Evolutionary conservation across 495 filamentous ascomycete genomes (phyloP).

Genomic region (Xylaria curta): DNA sequence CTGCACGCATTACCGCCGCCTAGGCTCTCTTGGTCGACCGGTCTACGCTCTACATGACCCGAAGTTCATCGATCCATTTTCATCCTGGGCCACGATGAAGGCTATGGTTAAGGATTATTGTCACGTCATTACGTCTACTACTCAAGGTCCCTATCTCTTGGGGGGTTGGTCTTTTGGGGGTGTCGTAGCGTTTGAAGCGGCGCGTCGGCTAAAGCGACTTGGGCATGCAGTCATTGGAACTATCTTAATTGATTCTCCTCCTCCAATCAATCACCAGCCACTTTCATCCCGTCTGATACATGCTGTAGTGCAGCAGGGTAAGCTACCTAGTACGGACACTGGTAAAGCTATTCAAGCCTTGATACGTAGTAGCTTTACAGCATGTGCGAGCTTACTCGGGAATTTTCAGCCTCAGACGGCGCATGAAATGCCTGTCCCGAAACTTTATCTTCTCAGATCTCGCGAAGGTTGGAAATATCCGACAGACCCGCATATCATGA

Average conservation of each 20-base stretch:
- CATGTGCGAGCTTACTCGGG: neutral
- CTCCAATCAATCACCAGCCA: conserved; percentile 23
- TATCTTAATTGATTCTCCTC: conserved; percentile 22
- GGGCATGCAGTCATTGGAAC: conserved; percentile 54
- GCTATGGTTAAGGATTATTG: conserved; percentile 21
- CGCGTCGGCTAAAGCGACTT: conserved; percentile 60
- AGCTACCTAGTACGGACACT: conserved; percentile 1
- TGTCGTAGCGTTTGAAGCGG: conserved; percentile 73
- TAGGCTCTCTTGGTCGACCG: conserved; percentile 5
- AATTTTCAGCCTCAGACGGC: neutral
- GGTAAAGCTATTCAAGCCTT: conserved; percentile 15
- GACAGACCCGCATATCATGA: conserved; percentile 8
- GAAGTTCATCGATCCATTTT: conserved; percentile 21
- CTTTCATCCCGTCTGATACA: conserved; percentile 24
- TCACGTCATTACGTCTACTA: conserved; percentile 9
- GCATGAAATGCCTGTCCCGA: neutral
- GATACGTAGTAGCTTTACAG: conserved; percentile 16
- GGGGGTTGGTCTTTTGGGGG: conserved; percentile 76
- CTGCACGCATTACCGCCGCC: conserved; percentile 23
- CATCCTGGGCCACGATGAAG: conserved; percentile 13
- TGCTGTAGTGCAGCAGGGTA: conserved; percentile 20
- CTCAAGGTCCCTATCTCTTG: conserved; percentile 58
- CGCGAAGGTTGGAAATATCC: conserved; percentile 25
- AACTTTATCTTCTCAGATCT: conserved; percentile 15
- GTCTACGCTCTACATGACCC: conserved; percentile 25